A percentile compares a stretch with the other conserved stretches of the same genome.
phyloP scores from a whole-genome alignment of 768 basidiomycete species.

The Pleurotus cornucopiae region DNA sequence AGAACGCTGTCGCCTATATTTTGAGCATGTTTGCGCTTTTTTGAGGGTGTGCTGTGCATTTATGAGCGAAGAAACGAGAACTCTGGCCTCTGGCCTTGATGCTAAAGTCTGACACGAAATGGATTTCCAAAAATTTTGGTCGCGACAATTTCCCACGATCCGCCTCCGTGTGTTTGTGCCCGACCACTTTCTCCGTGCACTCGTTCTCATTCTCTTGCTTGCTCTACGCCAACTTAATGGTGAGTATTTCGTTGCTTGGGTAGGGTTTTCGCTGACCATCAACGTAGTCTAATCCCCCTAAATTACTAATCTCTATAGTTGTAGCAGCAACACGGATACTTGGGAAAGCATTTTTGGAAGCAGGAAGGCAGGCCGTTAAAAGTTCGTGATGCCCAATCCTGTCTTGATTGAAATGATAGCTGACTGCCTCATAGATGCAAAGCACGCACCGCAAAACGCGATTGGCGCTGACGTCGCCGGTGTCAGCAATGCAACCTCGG shows the following conservation, averaged over 20 bases:
- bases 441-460: constrained; percentile 67
- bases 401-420: too few relatives aligned
- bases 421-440: constrained; percentile 59
- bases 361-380: constrained; percentile 87
- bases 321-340: constrained; percentile 76
- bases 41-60: constrained; percentile 2
- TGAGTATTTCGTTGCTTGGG: background rate
- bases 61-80: too few relatives aligned
- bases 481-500: constrained; percentile 67
- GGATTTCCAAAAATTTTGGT: background rate
- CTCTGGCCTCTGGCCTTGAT: background rate
- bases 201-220: background rate
- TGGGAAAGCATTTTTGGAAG: constrained; percentile 88
- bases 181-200: background rate
- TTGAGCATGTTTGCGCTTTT: constrained; percentile 50
- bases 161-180: constrained; percentile 3
- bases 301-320: constrained; percentile 73
- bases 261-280: background rate
- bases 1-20: constrained; percentile 19
- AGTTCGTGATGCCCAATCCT: constrained; percentile 49
- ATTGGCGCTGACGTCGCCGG: constrained; percentile 70
- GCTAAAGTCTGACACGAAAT: background rate
- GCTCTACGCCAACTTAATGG: background rate
- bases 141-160: background rate
- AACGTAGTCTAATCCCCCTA: constrained; percentile 68